Evolutionary conservation across 2,329 filamentous ascomycete genomes (phyloP).

Genomic region (Cytospora schulzeri): DNA sequence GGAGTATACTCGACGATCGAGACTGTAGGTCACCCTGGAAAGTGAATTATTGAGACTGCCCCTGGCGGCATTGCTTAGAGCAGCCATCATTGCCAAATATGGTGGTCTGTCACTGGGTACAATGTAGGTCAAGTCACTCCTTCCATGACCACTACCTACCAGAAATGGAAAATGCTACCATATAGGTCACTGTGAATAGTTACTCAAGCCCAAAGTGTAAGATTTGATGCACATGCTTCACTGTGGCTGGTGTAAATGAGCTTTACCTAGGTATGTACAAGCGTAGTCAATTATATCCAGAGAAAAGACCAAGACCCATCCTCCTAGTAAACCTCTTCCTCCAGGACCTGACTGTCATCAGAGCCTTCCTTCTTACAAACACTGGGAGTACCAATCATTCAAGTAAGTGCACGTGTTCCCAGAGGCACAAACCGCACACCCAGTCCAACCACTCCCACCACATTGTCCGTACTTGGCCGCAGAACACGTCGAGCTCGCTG

Average conservation of each 20-base stretch:
- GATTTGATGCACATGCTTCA: background rate
- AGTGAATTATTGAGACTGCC: too few relatives aligned
- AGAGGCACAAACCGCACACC: constrained; percentile 17
- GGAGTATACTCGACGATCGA: too few relatives aligned
- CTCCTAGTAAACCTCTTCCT: background rate
- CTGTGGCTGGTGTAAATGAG: background rate
- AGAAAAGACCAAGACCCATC: background rate
- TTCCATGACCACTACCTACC: too few relatives aligned
- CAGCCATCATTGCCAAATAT: too few relatives aligned
- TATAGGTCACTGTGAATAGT: background rate
- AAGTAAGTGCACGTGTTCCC: constrained; percentile 22
- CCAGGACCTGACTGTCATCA: too few relatives aligned
- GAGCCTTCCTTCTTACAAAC: constrained; percentile 1
- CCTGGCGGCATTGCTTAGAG: too few relatives aligned
- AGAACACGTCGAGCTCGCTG: constrained; percentile 11
- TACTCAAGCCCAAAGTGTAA: background rate
- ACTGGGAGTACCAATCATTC: constrained; percentile 27
- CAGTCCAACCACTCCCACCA: constrained; percentile 18
- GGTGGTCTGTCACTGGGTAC: too few relatives aligned
- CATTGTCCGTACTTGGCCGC: constrained; percentile 22
- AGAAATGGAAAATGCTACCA: too few relatives aligned
- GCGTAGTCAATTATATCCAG: constrained; percentile 1
- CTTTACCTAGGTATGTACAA: too few relatives aligned
- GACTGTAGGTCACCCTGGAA: too few relatives aligned
- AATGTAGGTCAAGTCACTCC: too few relatives aligned